Evolutionary conservation across 2,329 filamentous ascomycete genomes (phyloP), one percentile per base, ranked within the genome.

Genomic region (Botrytis galanthina): DNA sequence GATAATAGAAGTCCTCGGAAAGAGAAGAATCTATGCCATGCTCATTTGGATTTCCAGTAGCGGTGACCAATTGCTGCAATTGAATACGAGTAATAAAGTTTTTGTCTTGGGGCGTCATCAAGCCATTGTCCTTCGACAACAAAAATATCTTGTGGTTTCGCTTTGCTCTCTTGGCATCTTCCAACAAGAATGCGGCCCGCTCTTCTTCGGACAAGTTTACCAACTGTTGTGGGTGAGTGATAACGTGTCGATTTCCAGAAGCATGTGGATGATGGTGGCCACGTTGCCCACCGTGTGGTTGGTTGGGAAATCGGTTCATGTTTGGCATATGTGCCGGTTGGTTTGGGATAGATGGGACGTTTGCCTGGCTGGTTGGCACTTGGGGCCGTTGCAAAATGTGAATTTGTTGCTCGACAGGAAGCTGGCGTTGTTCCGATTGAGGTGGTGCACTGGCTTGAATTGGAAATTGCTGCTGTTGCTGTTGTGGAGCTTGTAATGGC

Each of bases 61-160:
- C 95, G 18, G 95, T 91, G 71, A 99, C 93, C 51, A 99, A 88
- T 81, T 99, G 96, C 84, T 99, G 96, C 70, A 99, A 87, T 82
- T 99, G 96, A 77, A 99, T 99, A 29, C 96, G 91, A 8, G 96
- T 98, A 77, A 99, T 97, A 83, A 98, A 99, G 82, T 98, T 99
- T 87, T 99, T 99, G 84, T 99, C 96, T 81, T 98, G 95, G 0
- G 96, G 96, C 6, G 96, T 99, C 96, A 99, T 99, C 75, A 99
- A 84, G 37, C 96, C 96, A 80, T 99, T 99, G 79, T 97, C 94
- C 83, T 94, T 94, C 37, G 94, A 97, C 71, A 98, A 85, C 60
- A 97, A 86, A 84, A 95, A 95, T 75, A 99, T 98, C 86, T 99
- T 99, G 85, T 98, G 95, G 81, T 99, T 98, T 60, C 96, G 90